Evolutionary conservation across 2,329 filamentous ascomycete species (phyloP), one percentile per base, ranked within the genome.

Genomic region (Cladophialophora immunda): DNA sequence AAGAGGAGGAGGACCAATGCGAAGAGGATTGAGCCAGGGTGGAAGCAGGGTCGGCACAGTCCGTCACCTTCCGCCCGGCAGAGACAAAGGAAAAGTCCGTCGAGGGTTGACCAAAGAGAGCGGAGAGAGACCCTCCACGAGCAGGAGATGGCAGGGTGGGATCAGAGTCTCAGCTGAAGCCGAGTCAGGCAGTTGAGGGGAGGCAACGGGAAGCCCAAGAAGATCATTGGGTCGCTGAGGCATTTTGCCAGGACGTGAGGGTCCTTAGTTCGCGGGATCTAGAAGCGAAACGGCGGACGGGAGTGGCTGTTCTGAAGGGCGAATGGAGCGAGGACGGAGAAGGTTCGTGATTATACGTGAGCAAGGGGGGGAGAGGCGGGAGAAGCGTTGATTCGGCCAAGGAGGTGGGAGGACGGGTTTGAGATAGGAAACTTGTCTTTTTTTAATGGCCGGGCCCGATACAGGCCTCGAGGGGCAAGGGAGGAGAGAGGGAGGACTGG

Each of bases 261-360:
- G 58, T 62, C 45, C 60, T 70, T 73, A 73, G 72, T 70, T 8
- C 57, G 70, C 71, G 70, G 69, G 71, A 71, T 70, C 71, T 72
- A 73, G 71, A 70, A 70, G 69, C 68, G 67, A 68, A 68, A 64
- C 64, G 71, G 68, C 68, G 69, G 67, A 69, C 66, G 67, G 66
- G 66, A 71, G 61, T 69, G 67, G 71, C 67, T 69, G 70, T 62
- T 65, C 52, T 45, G 27, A 32, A 60, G 38, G 45, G 27, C 58
- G 30, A 61, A 66, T 59, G 68, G 68, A 70, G 64, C 68, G 65
- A 68, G 60, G 32, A 66, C 47, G 68, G 63, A 61, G 63, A 57
- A 67, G 57, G 57, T 54, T 65, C 45, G 66, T 67, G 67, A 65
- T 64, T 57, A 59, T 50, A 59, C 55, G 58, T 66, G 68, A 62